Evolutionary conservation across 345 rosid genomes (phyloP), one percentile per base, ranked within the genome.

Genomic region (Eucalyptus sp.): DNA sequence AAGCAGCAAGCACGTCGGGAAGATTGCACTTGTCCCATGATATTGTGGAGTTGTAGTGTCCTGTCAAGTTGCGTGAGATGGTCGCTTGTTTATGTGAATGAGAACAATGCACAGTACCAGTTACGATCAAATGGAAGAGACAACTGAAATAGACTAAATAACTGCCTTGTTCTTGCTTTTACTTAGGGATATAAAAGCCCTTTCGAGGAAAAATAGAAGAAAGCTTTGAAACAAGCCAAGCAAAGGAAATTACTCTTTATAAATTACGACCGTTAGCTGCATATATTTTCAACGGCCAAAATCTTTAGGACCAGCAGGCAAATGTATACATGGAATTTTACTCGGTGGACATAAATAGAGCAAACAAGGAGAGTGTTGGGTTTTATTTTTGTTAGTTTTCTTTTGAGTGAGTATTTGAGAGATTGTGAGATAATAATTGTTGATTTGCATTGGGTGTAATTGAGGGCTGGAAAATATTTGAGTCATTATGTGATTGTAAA

Each of bases 1-100:
- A 93, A 96, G 97, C 87, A 94, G 96, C 91, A 86, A 89, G 86
- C 99, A 97, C 85, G 91, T 94, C 31, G 98, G 99, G 62, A 97
- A 97, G 92, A 96, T 97, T 89, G 60, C 96, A 87, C 99, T 96
- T 52, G 87, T 92, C 79, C 88, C 95, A 13, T 96, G 90, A 93
- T 87, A 52, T 8, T 62, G 33, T 5, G 8, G 68, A 29, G 13
- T 43, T 6, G 31, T 62, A 6, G 13, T 29, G 68, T 60, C 29
- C 44, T 11, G 68, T 62, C 68, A 29, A 62, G 17, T 12, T 29
- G 68, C 68, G 16, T 13, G 68, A 27, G 68, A 62, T 31, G 7
- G 66, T 60, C 66, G 66, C n/a, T 27, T 50, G 5, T 4, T 60
- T 12, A 60, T 60, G 66, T 25, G 66, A 60, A 60, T 25, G 13